Conservation (phyloP, 75 land plant genomes). For the Pinus taeda region DNA sequence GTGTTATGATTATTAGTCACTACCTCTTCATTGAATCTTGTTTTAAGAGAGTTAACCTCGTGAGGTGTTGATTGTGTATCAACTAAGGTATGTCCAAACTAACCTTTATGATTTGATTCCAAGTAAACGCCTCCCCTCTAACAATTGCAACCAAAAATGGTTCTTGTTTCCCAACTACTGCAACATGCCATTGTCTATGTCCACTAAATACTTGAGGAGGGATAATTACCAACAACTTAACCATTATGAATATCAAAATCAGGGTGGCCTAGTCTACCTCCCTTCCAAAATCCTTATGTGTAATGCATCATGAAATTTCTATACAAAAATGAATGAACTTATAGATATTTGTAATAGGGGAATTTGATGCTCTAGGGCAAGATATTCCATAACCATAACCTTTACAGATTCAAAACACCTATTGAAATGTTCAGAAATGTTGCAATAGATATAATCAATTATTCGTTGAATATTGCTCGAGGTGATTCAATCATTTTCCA, state of each 20-base stretch:
- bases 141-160: constrained; percentile 91
- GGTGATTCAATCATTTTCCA: no score
- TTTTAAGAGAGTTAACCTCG: constrained; percentile 66
- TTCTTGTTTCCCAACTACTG: constrained; percentile 86
- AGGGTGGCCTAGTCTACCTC: constrained; percentile 95
- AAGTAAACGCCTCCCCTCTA: constrained; percentile 93
- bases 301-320: constrained; percentile 94
- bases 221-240: constrained; percentile 94
- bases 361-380: no score
- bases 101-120: constrained; percentile 99
- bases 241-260: constrained; percentile 99
- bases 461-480: no score
- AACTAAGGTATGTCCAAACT: constrained; percentile 94
- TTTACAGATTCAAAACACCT: no score
- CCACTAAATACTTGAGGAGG: constrained; percentile 76
- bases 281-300: constrained; percentile 98
- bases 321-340: no score
- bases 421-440: no score
- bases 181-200: constrained; percentile 63
- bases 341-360: no score
- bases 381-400: no score
- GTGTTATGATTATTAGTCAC: constrained; percentile 97
- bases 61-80: constrained; percentile 97
- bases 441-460: no score
- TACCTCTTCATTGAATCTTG: constrained; percentile 76